phyloP scores from a whole-genome alignment of 2,329 filamentous ascomycete species.

The Claviceps paspali region DNA sequence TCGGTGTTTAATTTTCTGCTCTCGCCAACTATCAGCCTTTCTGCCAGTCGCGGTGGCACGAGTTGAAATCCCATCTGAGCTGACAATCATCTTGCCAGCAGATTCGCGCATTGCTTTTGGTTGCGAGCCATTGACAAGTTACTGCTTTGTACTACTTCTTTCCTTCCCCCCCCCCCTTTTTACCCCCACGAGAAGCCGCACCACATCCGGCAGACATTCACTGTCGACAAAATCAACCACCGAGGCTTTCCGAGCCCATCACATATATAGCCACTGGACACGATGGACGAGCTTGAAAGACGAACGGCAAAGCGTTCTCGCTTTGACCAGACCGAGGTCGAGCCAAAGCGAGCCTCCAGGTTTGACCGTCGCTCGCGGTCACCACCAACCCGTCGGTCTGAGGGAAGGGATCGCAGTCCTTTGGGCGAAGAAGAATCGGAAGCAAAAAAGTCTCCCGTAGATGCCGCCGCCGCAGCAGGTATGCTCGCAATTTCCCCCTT shows the following conservation, averaged over 20 bases:
- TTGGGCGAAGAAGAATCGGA: slow-evolving; percentile 30
- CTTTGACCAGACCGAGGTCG: slow-evolving; percentile 83
- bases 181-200: background rate
- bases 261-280: background rate
- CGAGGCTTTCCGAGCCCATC: background rate
- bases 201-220: background rate
- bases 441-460: slow-evolving; percentile 35
- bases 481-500: slow-evolving; percentile 14
- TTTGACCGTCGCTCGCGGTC: slow-evolving; percentile 90
- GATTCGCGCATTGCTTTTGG: background rate
- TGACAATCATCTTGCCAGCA: background rate
- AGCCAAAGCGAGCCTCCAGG: slow-evolving; percentile 59
- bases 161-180: no score
- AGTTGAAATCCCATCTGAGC: background rate
- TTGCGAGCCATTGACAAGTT: background rate
- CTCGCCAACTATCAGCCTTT: background rate
- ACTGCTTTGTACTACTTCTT: no score
- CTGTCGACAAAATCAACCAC: background rate
- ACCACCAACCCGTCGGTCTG: slow-evolving; percentile 50
- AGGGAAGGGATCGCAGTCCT: slow-evolving; percentile 72
- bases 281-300: slow-evolving; percentile 62
- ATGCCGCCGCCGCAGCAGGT: slow-evolving; percentile 70
- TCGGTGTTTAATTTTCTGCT: background rate
- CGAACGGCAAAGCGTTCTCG: slow-evolving; percentile 68
- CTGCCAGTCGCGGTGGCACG: background rate